Evolutionary conservation across 2,329 filamentous ascomycete genomes (phyloP), one percentile per base, ranked within the genome.

Genomic region (Aureobasidium sp.): DNA sequence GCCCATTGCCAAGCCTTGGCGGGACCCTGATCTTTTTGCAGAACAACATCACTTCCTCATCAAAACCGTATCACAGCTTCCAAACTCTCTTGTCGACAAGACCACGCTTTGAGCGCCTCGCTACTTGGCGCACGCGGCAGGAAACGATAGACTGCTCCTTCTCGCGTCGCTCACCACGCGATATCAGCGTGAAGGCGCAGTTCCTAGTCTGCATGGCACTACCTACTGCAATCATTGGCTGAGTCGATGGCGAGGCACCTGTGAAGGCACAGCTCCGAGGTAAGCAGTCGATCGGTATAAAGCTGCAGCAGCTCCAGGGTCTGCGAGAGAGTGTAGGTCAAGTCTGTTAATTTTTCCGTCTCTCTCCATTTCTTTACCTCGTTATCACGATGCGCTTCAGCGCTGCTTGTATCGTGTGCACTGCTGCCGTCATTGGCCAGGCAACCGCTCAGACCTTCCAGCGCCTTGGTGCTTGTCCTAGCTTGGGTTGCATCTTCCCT

Each of bases 401-500:
- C 22, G 52, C 57, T n/a, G 57, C 27, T 44, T 60, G 57, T 52
- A n/a, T 60, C 47, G 45, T 60, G 37, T 60, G 57, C 47, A 37
- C 47, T 60, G 37, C 57, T 5, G 40, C 37, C 35, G 5, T 52
- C 15, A 33, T 44, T 6, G 39, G 57, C 37, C 57, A 60, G 33
- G 63, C 59, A 33, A 64, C 70, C 61, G 80, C 80, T 39, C 81
- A 83, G 71, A 80, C 79, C n/a, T 83, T 79, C 69, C 80, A 81
- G 68, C 76, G 82, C 61, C 73, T 84, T 31, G 81, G 81, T 65
- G 75, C 78, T 60, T 84, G 82, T 68, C 82, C 82, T 35, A 78
- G 76, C 5, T 71, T 85, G 60, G 82, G 82, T 69, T 75, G 65
- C 69, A 76, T 85, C 62, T 79, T 84, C 61, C 82, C 82, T 53